Conservation (phyloP, 23 red algal genomes). For the Pyropia haitanensis region DNA sequence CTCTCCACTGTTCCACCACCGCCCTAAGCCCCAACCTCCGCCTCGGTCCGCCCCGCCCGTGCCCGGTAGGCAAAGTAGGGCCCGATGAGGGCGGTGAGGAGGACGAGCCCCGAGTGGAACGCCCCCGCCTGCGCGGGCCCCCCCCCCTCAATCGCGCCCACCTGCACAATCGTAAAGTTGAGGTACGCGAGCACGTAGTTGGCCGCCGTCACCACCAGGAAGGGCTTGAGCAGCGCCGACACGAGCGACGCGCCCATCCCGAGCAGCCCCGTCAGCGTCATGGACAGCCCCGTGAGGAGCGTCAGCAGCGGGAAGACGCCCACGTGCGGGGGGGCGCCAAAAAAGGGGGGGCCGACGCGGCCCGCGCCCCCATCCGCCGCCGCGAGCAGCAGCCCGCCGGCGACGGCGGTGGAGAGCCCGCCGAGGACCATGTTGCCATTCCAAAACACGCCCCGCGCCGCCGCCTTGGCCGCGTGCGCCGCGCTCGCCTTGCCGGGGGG, state of each 20-base stretch:
- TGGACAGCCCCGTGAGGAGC: conserved; percentile 24
- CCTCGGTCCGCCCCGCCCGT: no score
- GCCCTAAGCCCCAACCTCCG: no score
- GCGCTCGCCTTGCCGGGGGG: no score
- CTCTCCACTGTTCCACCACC: no score
- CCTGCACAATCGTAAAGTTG: conserved; percentile 54
- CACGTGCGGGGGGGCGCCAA: conserved; percentile 27
- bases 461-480: no score
- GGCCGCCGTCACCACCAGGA: neutral
- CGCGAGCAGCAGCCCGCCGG: conserved; percentile 1
- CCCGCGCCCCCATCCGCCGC: conserved; percentile 2
- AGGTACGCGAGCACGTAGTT: conserved; percentile 25
- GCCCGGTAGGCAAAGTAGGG: conserved; percentile 27
- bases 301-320: conserved; percentile 34
- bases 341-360: conserved; percentile 3
- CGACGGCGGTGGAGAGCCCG: neutral
- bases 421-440: no score
- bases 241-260: conserved; percentile 3
- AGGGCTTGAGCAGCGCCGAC: neutral
- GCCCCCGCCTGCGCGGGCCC: conserved; percentile 3
- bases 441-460: no score
- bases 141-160: conserved; percentile 19
- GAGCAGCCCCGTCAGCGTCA: conserved; percentile 17
- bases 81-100: conserved; percentile 22
- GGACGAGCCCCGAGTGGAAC: conserved; percentile 32